Base-by-base conservation (phyloP, 192 early-diverging fungal genomes). In the Podila clonocystis region DNA sequence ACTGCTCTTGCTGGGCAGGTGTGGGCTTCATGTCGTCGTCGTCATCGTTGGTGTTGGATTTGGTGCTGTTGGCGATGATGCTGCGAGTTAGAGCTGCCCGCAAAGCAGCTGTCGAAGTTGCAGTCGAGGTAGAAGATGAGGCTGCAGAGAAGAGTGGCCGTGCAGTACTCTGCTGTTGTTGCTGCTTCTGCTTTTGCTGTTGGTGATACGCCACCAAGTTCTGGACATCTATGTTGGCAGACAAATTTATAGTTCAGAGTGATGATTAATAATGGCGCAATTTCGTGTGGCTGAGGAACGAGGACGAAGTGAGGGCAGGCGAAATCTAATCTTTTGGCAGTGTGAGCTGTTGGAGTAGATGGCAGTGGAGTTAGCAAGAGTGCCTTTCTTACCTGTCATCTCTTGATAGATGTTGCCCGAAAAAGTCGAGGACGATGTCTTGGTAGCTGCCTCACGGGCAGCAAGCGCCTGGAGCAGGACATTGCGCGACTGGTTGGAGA, bases 1-100 rank as follows among this genome's bases (percentile, higher is more conserved):
- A 80, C 50, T 80, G 70, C 26, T 80, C 77, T 55, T 80, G 77
- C 38, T 80, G 77, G 26, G 72, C 77, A n/a, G 70, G 70, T 2
- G 77, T 80, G 29, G 77, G 77, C 36, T 73, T 70, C 7, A 73
- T 61, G 48, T 80, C 77, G 26, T 80, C 77, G 26, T 80, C 69
- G 29, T 80, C 71, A 34, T 80, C 62, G 12, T 29, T 28, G 5
- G 63, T 11, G 7, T 41, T 34, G 52, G 52, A 19, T 26, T 75
- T 13, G 74, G 49, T 36, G 64, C 48, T 57, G 33, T 63, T 69
- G 69, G 71, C 3, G 64, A 70, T 8, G 60, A 57, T 55, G 52
- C 29, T 41, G 11, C 55, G 57, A 57, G 41, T 60, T n/a, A 33
- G 55, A 19, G 8, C 34, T 31, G 67, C 20, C 48, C 15, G 58